Evolutionary conservation across 495 filamentous ascomycete species (phyloP), one percentile per base, ranked within the genome.

Genomic region (Hyaloscypha bicolor): DNA sequence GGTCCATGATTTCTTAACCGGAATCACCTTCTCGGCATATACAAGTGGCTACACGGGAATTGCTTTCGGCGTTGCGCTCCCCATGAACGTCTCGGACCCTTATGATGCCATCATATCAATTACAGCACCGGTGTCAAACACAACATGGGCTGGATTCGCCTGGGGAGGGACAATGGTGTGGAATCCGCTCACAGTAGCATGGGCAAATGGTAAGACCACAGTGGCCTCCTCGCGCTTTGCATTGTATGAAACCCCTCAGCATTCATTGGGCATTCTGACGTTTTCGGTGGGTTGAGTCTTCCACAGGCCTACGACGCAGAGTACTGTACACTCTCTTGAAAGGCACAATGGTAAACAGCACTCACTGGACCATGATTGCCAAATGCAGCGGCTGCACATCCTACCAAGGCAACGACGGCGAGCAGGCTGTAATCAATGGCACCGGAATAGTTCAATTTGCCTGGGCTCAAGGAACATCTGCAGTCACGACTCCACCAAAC

Each of bases 131-230:
- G 68, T 74, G 30, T 48, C 69, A 14, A 37, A 37, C 12, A 75
- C 76, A 3, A 81, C 78, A 25, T 85, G 83, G 83, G 78, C 76
- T 0, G 81, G 76, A 6, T 48, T 85, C 19, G 79, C 78, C 2
- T 84, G 80, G 81, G 83, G 79, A 25, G 83, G 83, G 9, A 79
- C 75, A 62, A 85, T 85, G 83, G 68, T 75, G 14, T 75, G 75
- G 45, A 83, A 84, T 67, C 83, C 83, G 12, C 74, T 85, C 48
- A 78, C 79, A 0, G 71, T 85, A 1, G 79, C 64, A 0, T 85
- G 81, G 79, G 72, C 77, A 19, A 80, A 84, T 66, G 79, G 79
- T 0, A 72, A 81, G 19, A 70, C 22, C 4, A 76, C 76, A 0
- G 64, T 81, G 2, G 72, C 79, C 3, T 79, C 79, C 21, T 82